These are phyloP conservation scores for Ceratopteris richardii DNA, from an alignment of 75 land plant species.

Conservation along the genomic window DNA sequence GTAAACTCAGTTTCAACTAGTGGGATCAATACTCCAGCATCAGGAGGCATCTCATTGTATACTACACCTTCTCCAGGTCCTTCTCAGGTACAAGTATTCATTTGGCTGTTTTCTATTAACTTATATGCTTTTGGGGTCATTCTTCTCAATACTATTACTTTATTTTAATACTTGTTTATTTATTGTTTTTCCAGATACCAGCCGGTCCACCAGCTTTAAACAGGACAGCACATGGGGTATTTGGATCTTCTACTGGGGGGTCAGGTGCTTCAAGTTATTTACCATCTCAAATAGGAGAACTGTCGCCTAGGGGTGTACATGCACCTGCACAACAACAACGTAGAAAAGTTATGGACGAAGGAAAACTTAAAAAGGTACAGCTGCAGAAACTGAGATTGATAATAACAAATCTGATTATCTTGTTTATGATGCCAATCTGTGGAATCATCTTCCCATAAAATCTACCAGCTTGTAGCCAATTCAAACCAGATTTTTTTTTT, in stretches of 20 bases:
- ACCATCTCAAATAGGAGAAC: conserved; percentile 22
- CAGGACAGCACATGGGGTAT: conserved; percentile 15
- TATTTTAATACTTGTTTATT: too few relatives aligned
- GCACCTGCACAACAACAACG: conserved; percentile 54
- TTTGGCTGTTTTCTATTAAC: neutral
- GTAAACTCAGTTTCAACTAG: neutral
- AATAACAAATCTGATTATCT: too few relatives aligned
- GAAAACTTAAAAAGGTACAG: conserved; percentile 88
- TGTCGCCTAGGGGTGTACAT: conserved; percentile 44
- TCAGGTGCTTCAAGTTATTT: conserved; percentile 6
- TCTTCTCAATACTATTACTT: neutral
- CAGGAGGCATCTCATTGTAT: conserved; percentile 18
- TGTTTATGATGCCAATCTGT: neutral
- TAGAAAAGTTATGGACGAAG: conserved; percentile 86
- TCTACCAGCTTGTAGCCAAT: neutral
- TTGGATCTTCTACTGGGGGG: conserved; percentile 6
- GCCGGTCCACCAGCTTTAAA: conserved; percentile 55
- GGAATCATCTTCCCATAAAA: neutral
- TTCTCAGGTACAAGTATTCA: conserved; percentile 24
- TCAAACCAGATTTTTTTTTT: too few relatives aligned
- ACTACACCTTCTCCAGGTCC: conserved; percentile 44
- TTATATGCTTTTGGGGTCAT: neutral
- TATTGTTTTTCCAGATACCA: conserved; percentile 4
- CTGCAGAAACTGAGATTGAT: too few relatives aligned
- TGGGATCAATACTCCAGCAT: conserved; percentile 4